Base-by-base conservation (phyloP, 345 rosid genomes). In the Boechera stricta region DNA sequence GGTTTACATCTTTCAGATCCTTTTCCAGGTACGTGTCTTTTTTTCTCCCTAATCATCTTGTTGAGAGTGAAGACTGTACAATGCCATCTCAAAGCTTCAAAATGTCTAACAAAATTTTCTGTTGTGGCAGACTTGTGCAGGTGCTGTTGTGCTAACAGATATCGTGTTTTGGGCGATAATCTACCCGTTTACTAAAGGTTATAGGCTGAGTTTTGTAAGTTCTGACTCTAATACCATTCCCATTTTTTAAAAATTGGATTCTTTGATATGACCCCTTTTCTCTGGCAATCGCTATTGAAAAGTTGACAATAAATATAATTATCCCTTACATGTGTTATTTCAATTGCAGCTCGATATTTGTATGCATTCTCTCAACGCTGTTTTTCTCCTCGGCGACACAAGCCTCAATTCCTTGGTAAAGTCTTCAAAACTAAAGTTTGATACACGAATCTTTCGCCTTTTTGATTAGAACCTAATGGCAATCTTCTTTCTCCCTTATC, bases 61-160 rank as follows among this genome's bases (percentile, higher is more conserved):
- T 24, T 60, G 48, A 78, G 48, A 72, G 67, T 66, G 67, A 72
- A 65, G 60, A 56, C 7, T 41, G 16, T 51, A 21, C 26, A 65
- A 28, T 64, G 64, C 48, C 38, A 41, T 49, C 60, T 39, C n/a
- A 62, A 59, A 67, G 38, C 74, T 29, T 63, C 10, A 24, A 5
- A 61, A 53, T 21, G 64, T 7, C 39, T 78, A 18, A 42, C 35
- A 35, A 57, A 57, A 15, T 29, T 65, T 67, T 59, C 10, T 68
- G 18, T 36, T 61, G 51, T 36, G 36, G 44, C 79, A 95, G 99
- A 87, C 78, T 59, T 86, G 86, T 81, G 97, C 91, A 8, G 98
- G 99, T 71, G 91, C 99, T 33, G 98, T 85, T 57, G 68, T 93
- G 78, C 88, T 95, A 44, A 95, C 98, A 7, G 99, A 92, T 78